Conservation (phyloP, 257 asterid genomes). For the Voacanga thouarsii region DNA sequence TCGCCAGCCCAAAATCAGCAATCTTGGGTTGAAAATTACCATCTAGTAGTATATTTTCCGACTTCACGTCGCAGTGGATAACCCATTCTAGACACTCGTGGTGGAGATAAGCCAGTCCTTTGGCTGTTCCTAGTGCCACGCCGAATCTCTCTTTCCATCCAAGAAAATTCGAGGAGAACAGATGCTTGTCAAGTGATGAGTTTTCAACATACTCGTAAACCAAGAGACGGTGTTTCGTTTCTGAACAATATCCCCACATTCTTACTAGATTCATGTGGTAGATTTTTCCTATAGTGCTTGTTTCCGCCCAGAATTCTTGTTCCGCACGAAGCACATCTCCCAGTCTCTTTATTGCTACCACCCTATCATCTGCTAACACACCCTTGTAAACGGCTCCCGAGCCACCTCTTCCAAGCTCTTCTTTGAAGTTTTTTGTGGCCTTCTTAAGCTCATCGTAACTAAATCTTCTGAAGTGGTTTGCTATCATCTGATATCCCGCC, state of each 20-base stretch:
- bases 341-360: slow-evolving; percentile 31
- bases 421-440: slow-evolving; percentile 30
- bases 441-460: slow-evolving; percentile 31
- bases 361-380: slow-evolving; percentile 26
- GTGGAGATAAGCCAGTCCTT: slow-evolving; percentile 55
- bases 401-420: slow-evolving; percentile 39
- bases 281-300: slow-evolving; percentile 30
- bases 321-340: slow-evolving; percentile 30
- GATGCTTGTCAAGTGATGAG: slow-evolving; percentile 32
- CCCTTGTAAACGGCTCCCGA: slow-evolving; percentile 35
- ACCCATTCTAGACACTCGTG: slow-evolving; percentile 49
- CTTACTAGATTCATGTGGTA: slow-evolving; percentile 42
- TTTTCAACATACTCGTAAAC: slow-evolving; percentile 35
- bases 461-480: slow-evolving; percentile 30
- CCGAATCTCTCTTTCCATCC: slow-evolving; percentile 35
- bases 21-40: slow-evolving; percentile 51
- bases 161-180: slow-evolving; percentile 15
- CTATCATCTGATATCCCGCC: slow-evolving; percentile 28
- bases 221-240: slow-evolving; percentile 28
- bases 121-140: slow-evolving; percentile 76
- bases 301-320: slow-evolving; percentile 36
- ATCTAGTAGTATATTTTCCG: slow-evolving; percentile 80
- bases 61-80: slow-evolving; percentile 46
- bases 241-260: slow-evolving; percentile 46
- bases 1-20: slow-evolving; percentile 49